Evolutionary conservation across 257 asterid genomes (phyloP), one percentile per base, ranked within the genome.

Genomic region (Nicotiana obtusifolia): DNA sequence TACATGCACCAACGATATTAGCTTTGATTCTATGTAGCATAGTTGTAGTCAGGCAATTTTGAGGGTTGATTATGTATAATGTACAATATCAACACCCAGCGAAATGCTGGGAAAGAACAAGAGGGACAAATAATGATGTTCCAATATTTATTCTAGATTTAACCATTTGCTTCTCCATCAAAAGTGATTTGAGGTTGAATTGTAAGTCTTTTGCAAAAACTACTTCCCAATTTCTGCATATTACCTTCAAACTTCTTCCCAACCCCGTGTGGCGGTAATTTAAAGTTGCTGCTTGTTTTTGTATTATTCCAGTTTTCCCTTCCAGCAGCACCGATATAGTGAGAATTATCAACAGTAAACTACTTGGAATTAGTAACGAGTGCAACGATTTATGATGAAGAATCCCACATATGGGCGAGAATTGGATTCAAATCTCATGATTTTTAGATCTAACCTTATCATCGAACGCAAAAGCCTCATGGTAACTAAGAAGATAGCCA

Each of bases 1-100:
- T 68, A 13, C 59, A 37, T 31, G 78, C 35, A 44, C 59, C 35
- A 8, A 59, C 0, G 4, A 73, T 73, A 73, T 73, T 24, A 47
- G 26, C 52, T 14, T 78, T 31, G 33, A 26, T 41, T 80, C 82
- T 47, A 64, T 37, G 64, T 53, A 37, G 81, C 81, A 28, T 66
- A 61, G 65, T 61, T 15, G 54, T 82, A 44, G 81, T 44, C 37
- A 64, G 64, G 71, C 26, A 78, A 76, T 64, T 82, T 82, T 82
- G 81, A 33, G 68, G 54, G 59, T 77, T 82, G 73, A 75, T 31
- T 82, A 64, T 76, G 49, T 81, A 33, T 44, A 22, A 7, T 53
- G 56, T 65, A 31, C 31, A n/a, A 57, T 49, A 30, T 4, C 15
- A 53, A 66, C 41, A 65, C 62, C 53, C 10, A 67, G 76, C 13